Percentiles rank a stretch among this genome's conserved stretches.
phyloP scores from a whole-genome alignment of 805 yeast species.

The Cyberlindnera maritima region DNA sequence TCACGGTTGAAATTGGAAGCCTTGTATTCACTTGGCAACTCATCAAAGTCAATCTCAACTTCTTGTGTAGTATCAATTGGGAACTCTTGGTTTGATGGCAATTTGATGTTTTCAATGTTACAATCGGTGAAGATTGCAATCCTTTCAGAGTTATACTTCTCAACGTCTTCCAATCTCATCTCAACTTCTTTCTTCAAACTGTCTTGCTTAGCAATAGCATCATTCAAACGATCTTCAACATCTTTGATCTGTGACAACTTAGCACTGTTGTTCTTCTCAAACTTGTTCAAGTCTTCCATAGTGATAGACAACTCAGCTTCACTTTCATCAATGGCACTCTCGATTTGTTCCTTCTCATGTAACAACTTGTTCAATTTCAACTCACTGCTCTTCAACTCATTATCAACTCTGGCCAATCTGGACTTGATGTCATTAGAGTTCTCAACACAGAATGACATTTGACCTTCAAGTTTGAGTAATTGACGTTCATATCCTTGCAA shows the following conservation, averaged over 20 bases:
- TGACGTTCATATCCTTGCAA: slow-evolving; percentile 60
- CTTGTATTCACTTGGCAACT: slow-evolving; percentile 41
- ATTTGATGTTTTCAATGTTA: slow-evolving; percentile 67
- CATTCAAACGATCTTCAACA: slow-evolving; percentile 50
- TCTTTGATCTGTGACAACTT: slow-evolving; percentile 33
- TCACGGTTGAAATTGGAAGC: slow-evolving; percentile 20
- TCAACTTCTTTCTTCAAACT: slow-evolving; percentile 34
- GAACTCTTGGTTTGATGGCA: slow-evolving; percentile 32
- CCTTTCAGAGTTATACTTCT: slow-evolving; percentile 53
- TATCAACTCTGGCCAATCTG: slow-evolving; percentile 44
- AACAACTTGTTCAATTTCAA: slow-evolving; percentile 31
- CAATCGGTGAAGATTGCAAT: slow-evolving; percentile 63
- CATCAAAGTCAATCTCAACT: slow-evolving; percentile 57
- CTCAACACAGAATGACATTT: slow-evolving; percentile 64
- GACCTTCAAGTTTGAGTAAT: slow-evolving; percentile 52
- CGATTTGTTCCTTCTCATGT: slow-evolving; percentile 31
- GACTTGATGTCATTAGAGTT: slow-evolving; percentile 48
- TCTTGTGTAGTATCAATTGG: slow-evolving; percentile 53
- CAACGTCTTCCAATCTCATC: slow-evolving; percentile 49
- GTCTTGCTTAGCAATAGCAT: slow-evolving; percentile 29
- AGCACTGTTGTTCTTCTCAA: slow-evolving; percentile 32
- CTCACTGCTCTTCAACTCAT: slow-evolving; percentile 38
- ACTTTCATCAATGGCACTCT: slow-evolving; percentile 34
- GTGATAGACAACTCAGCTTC: slow-evolving; percentile 41
- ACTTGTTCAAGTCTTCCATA: slow-evolving; percentile 33